Evolutionary conservation across 2,329 filamentous ascomycete genomes (phyloP).

Genomic region (Pseudogymnoascus sp.): DNA sequence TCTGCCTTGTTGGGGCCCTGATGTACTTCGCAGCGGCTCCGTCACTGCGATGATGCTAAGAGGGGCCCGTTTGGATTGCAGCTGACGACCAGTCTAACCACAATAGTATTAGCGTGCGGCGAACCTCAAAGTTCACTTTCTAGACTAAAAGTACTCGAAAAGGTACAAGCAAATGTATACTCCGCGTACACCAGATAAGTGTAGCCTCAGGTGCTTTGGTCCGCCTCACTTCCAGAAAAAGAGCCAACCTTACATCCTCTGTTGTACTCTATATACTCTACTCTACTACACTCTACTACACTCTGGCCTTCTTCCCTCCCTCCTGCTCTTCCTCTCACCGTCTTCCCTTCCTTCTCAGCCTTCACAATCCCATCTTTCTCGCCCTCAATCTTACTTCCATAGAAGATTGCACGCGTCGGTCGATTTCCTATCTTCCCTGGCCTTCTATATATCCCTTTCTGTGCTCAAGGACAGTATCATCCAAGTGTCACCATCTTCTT

Average conservation of each 20-base stretch:
- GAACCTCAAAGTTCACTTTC: constrained; percentile 3
- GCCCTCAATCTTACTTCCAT: constrained; percentile 5
- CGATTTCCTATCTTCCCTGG: not conserved
- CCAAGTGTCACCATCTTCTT: not conserved
- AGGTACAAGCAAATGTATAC: constrained; percentile 2
- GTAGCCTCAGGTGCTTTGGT: constrained; percentile 8
- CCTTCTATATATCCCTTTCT: not conserved
- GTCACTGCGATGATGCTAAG: constrained; percentile 6
- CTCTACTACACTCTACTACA: not conserved
- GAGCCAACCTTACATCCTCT: constrained; percentile 12
- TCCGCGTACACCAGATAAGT: not conserved
- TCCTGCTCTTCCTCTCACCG: constrained; percentile 8
- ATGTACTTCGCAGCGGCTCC: not conserved
- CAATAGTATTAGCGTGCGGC: not conserved
- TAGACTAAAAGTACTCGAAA: not conserved
- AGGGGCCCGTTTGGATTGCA: constrained; percentile 3
- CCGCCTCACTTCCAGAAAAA: constrained; percentile 4
- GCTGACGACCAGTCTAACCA: not conserved
- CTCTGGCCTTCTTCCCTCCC: constrained; percentile 4
- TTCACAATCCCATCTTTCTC: constrained; percentile 14
- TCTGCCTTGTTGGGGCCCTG: constrained; percentile 6
- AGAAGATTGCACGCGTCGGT: not conserved
- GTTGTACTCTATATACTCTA: too few species aligned
- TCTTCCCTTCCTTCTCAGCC: constrained; percentile 14
- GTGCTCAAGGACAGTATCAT: not conserved